Evolutionary conservation across 2,329 filamentous ascomycete genomes (phyloP).

Genomic region (Metarhizium robertsii): DNA sequence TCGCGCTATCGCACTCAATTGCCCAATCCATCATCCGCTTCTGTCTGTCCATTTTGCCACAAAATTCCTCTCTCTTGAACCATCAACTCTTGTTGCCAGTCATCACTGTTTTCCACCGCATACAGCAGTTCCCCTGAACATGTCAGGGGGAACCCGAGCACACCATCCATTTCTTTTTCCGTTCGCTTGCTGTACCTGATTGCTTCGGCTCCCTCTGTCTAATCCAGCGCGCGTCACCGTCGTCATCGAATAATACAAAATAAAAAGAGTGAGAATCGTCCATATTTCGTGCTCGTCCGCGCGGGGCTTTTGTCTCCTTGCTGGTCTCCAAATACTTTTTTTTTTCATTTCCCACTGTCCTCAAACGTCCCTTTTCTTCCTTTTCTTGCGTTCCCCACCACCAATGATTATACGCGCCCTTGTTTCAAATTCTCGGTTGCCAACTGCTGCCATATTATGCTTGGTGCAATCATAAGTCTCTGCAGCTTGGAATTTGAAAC

Average conservation of each 20-base stretch:
- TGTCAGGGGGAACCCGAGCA: slow-evolving; percentile 6
- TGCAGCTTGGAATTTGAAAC: not conserved
- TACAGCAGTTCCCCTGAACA: slow-evolving; percentile 1
- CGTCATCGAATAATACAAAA: not conserved
- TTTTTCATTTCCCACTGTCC: slow-evolving; percentile 16
- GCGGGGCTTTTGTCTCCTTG: slow-evolving; percentile 7
- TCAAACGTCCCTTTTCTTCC: slow-evolving; percentile 14
- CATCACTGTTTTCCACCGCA: slow-evolving; percentile 12
- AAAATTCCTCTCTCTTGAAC: slow-evolving; percentile 13
- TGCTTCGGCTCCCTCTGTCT: slow-evolving; percentile 3
- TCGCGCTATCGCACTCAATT: slow-evolving; percentile 17
- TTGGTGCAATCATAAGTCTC: not conserved
- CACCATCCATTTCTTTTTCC: not conserved
- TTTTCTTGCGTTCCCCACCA: slow-evolving; percentile 19
- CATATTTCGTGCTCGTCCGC: slow-evolving; percentile 3
- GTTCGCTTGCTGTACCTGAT: slow-evolving; percentile 3
- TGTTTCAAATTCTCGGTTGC: slow-evolving; percentile 2
- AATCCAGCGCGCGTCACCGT: not conserved
- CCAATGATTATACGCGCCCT: slow-evolving; percentile 10
- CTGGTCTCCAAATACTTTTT: slow-evolving; percentile 9
- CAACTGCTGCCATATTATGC: slow-evolving; percentile 4
- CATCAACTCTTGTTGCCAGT: slow-evolving; percentile 6
- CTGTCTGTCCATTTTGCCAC: slow-evolving; percentile 11
- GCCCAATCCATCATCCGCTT: slow-evolving; percentile 18
- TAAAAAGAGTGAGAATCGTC: not conserved